Conservation (phyloP, 768 basidiomycete species). For the Artomyces pyxidatus region DNA sequence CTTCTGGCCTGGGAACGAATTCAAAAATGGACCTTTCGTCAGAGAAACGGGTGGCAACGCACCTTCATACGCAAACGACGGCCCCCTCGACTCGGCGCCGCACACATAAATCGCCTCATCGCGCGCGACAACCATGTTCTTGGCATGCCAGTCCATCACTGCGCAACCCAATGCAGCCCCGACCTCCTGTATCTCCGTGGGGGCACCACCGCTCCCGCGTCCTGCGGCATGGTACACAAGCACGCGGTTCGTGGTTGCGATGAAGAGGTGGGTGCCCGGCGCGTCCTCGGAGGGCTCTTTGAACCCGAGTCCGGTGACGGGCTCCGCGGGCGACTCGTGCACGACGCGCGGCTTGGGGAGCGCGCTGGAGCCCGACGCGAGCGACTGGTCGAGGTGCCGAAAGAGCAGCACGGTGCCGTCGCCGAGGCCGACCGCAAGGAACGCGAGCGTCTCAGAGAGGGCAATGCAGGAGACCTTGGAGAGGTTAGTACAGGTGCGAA, state of each 20-base stretch:
- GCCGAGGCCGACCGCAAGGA: conserved; percentile 88
- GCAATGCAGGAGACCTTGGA: conserved; percentile 43
- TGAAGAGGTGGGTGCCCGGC: conserved; percentile 53
- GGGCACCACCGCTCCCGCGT: conserved; percentile 54
- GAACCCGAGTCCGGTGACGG: conserved; percentile 90
- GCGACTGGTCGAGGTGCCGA: conserved; percentile 85
- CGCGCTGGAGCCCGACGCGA: conserved; percentile 58
- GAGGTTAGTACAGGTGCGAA: conserved; percentile 1
- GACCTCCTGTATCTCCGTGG: conserved; percentile 75
- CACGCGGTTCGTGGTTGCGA: conserved; percentile 82
- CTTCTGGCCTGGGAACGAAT: conserved; percentile 50
- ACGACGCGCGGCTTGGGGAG: conserved; percentile 83
- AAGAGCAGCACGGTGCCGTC: conserved; percentile 92
- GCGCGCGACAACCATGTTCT: conserved; percentile 75
- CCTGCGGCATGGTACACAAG: conserved; percentile 71
- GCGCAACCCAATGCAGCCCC: conserved; percentile 83
- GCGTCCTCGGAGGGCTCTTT: conserved; percentile 42
- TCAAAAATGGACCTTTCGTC: background rate
- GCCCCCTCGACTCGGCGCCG: conserved; percentile 70
- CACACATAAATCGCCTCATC: conserved; percentile 91
- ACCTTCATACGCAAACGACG: conserved; percentile 93
- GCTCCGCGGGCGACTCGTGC: conserved; percentile 79
- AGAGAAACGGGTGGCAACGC: conserved; percentile 4
- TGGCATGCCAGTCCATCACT: conserved; percentile 63
- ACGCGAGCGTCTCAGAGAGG: conserved; percentile 65